Percentiles rank a stretch among this genome's conserved stretches.
Evolutionary conservation across 228 moss, liverwort and hornwort genomes (phyloP).

Genomic region (Sphagnum fallax): DNA sequence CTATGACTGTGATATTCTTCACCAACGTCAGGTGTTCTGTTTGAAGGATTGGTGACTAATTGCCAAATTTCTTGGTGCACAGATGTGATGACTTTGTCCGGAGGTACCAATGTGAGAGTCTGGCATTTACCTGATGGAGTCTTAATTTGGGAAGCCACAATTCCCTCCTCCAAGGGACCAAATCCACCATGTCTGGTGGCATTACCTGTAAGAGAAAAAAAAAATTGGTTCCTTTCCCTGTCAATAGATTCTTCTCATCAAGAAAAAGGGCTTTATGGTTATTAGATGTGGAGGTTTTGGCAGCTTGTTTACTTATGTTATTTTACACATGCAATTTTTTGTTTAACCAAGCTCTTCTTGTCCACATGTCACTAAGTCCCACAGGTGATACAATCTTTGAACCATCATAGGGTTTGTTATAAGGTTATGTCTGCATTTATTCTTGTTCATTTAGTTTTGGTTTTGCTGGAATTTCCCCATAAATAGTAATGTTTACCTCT

Average conservation of each 20-base stretch:
- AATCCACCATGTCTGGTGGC: slow-evolving; percentile 43
- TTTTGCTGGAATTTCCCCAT: no score
- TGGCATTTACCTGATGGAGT: slow-evolving; percentile 93
- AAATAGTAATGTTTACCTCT: no score
- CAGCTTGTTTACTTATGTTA: no score
- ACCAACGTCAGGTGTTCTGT: background rate
- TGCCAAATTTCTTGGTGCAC: slow-evolving; percentile 4
- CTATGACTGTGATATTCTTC: background rate
- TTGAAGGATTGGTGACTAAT: background rate
- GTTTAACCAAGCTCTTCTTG: no score
- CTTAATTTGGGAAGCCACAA: slow-evolving; percentile 77
- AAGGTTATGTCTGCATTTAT: no score
- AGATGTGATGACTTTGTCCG: slow-evolving; percentile 84
- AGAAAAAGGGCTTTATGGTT: no score
- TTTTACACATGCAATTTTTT: no score
- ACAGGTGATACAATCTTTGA: no score
- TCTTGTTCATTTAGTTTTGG: no score
- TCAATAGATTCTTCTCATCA: background rate
- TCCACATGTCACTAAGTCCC: no score
- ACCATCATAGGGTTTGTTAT: no score
- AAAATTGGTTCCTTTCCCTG: background rate
- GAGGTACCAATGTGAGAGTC: slow-evolving; percentile 67
- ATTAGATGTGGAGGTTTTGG: no score
- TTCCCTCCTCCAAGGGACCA: slow-evolving; percentile 42
- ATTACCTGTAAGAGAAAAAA: slow-evolving; percentile 47